These are phyloP conservation scores for Ophiostoma sp. DNA, from an alignment of 2,329 filamentous ascomycete genomes.

Conservation along the genomic window DNA sequence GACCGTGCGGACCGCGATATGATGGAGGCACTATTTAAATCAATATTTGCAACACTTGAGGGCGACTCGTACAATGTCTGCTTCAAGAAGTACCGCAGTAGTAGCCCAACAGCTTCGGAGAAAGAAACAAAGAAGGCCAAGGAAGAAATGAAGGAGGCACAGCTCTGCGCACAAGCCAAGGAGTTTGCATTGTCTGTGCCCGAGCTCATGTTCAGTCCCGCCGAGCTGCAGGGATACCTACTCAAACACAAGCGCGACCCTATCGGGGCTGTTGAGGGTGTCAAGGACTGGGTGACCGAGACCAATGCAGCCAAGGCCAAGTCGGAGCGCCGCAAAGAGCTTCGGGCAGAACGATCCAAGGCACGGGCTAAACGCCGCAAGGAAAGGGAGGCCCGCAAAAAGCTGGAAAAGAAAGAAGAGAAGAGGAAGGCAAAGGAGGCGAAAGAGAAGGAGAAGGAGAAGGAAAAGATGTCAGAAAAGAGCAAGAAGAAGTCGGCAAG, in stretches of 20 bases:
- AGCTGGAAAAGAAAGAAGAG: constrained; percentile 28
- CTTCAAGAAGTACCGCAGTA: not conserved
- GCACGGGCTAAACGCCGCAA: not conserved
- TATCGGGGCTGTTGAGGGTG: constrained; percentile 43
- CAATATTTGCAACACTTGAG: constrained; percentile 52
- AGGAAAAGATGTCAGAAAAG: constrained; percentile 18
- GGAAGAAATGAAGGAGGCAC: constrained; percentile 31
- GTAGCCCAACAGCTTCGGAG: not conserved
- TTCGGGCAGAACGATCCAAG: constrained; percentile 1
- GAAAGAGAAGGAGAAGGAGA: constrained; percentile 23
- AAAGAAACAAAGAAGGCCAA: not conserved
- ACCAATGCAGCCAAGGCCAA: constrained; percentile 46
- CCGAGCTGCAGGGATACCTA: constrained; percentile 56
- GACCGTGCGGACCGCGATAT: constrained; percentile 50
- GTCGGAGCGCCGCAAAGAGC: constrained; percentile 35
- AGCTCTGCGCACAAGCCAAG: constrained; percentile 43
- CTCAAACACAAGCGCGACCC: constrained; percentile 52
- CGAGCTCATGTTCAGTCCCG: constrained; percentile 52
- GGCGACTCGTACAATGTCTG: constrained; percentile 38
- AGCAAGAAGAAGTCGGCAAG: constrained; percentile 13
- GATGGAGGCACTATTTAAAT: constrained; percentile 51
- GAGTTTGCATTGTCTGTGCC: constrained; percentile 50
- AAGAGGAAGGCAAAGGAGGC: constrained; percentile 28
- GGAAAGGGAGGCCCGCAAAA: not conserved
- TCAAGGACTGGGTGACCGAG: constrained; percentile 47